phyloP scores from a whole-genome alignment of 257 asterid species.

The Nicotiana tabacum region DNA sequence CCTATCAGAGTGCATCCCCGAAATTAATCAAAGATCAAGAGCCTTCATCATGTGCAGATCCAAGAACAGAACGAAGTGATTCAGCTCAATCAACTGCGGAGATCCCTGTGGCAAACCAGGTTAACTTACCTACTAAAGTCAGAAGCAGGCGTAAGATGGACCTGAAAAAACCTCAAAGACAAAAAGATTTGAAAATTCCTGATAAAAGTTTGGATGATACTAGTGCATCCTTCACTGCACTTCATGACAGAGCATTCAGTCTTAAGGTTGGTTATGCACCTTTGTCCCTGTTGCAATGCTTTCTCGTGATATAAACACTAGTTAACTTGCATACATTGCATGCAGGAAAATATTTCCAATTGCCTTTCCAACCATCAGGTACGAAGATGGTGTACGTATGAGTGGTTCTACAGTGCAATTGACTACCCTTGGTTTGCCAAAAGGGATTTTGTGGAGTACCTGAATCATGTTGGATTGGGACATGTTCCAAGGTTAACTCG shows the following conservation, averaged over 20 bases:
- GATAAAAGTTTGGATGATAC: conserved; percentile 44
- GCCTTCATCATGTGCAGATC: conserved; percentile 59
- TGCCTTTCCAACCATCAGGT: conserved; percentile 55
- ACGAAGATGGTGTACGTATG: conserved; percentile 86
- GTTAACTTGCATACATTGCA: not conserved
- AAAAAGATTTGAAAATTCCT: conserved; percentile 47
- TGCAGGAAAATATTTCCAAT: conserved; percentile 58
- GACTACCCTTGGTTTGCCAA: conserved; percentile 94
- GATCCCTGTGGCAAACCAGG: conserved; percentile 45
- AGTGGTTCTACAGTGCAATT: conserved; percentile 92
- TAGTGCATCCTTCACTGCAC: conserved; percentile 31
- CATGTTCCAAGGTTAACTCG: conserved; percentile 87
- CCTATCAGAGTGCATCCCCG: conserved; percentile 55
- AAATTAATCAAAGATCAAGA: conserved; percentile 52
- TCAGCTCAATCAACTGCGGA: conserved; percentile 66
- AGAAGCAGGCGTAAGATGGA: conserved; percentile 70
- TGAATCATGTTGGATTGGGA: conserved; percentile 80
- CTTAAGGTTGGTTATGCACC: conserved; percentile 43
- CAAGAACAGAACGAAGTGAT: conserved; percentile 74
- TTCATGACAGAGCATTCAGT: conserved; percentile 31
- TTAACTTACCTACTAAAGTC: conserved; percentile 53
- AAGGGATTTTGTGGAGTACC: conserved; percentile 82
- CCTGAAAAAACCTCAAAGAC: conserved; percentile 39
- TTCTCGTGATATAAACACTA: conserved; percentile 4
- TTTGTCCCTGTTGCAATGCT: conserved; percentile 14